Percentiles rank a stretch among this genome's conserved stretches.
Evolutionary conservation across 345 rosid species (phyloP).

Genomic region (Firmiana major): DNA sequence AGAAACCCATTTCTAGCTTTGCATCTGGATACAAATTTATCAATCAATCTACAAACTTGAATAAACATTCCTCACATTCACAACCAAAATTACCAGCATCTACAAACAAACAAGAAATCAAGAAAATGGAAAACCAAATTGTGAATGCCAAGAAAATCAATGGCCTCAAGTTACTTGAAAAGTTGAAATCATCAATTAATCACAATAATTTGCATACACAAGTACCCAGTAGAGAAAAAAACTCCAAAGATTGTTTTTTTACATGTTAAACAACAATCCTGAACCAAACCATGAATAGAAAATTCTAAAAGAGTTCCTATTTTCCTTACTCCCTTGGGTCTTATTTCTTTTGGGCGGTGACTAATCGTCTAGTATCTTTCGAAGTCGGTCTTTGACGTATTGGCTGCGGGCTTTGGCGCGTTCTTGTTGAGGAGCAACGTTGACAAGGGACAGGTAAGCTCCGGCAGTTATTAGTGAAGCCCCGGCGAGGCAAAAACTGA

Average conservation of each 20-base stretch:
- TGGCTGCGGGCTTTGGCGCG: slow-evolving; percentile 61
- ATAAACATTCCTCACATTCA: background rate
- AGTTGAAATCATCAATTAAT: background rate
- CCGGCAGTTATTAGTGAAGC: slow-evolving; percentile 47
- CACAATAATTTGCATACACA: background rate
- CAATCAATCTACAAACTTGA: background rate
- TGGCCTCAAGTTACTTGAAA: background rate
- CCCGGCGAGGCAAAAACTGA: slow-evolving; percentile 41
- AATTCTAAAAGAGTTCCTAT: background rate
- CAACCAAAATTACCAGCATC: background rate
- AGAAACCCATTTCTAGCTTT: background rate
- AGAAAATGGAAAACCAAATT: background rate
- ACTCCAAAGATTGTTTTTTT: background rate
- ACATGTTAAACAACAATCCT: background rate
- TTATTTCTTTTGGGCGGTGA: background rate
- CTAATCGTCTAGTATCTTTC: slow-evolving; percentile 56
- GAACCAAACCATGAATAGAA: background rate
- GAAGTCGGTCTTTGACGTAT: slow-evolving; percentile 52
- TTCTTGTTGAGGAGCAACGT: slow-evolving; percentile 70
- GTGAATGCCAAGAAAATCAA: background rate
- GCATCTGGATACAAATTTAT: background rate
- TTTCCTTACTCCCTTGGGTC: background rate
- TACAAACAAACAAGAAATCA: background rate
- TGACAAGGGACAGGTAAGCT: slow-evolving; percentile 55
- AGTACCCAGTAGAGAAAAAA: background rate